Base-by-base conservation (phyloP, 495 filamentous ascomycete genomes). In the Coniosporium apollinis region DNA sequence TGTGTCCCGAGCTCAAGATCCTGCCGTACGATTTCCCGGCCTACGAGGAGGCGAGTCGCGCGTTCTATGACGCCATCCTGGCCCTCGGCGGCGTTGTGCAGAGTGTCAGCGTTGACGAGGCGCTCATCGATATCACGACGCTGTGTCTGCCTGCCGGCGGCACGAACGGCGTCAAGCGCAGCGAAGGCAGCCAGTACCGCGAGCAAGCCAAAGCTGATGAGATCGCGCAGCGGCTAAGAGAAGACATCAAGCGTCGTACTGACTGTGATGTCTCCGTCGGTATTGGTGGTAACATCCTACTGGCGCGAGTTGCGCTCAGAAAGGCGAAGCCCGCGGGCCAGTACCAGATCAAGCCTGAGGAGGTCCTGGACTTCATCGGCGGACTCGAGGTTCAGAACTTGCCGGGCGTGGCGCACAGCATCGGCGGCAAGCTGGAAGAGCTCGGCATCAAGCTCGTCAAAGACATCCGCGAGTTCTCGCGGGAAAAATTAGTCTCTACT, bases 251-350 rank as follows among this genome's bases (percentile, higher is more conserved):
- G 45, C 47, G 60, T 13, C 77, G 65, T 38, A 91, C 89, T 0
- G 76, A 68, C 4, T 94, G 91, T 51, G 70, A 76, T 32, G 86
- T 94, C 3, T 94, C 86, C 0, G 74, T 96, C n/a, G 89, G 89
- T 0, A 92, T 97, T 40, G 89, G 91, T 2, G 73, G 69, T 5
- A 97, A 93, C 46, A 82, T 96, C 25, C 54, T 97, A 7, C 69
- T 85, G 5, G 91, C 89, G 22, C 94, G 92, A 48, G 67, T 96
- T 10, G 85, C 89, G 5, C 59, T 94, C 40, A 67, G 85, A 25
- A 91, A 81, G 56, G 89, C 89, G 1, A 97, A 97, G 50, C 89
- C 89, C 1, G 87, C 87, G 3, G 89, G 91, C 0, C 87, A 94
- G 46, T 80, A 81, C 44, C 79, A 91, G 32, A 64, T 97, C 37